A percentile compares a stretch with the other conserved stretches of the same genome.
These are phyloP conservation scores for Ocimum tenuiflorum DNA, from an alignment of 257 asterid genomes.

Conservation along the genomic window DNA sequence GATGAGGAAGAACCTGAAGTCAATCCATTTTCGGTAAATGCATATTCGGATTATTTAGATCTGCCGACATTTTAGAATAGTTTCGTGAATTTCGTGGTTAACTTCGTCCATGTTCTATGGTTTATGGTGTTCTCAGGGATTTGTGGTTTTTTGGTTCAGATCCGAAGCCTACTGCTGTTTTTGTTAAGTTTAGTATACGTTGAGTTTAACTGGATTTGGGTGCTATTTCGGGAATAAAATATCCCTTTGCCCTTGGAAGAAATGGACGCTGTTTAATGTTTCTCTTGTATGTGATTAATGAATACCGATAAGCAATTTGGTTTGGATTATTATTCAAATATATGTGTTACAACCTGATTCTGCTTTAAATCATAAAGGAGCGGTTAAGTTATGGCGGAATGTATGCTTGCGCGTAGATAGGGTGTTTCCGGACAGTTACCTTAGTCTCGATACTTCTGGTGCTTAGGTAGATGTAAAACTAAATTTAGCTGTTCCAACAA, in stretches of 20 bases:
- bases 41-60: conserved; percentile 25
- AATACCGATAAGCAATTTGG: neutral
- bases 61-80: conserved; percentile 28
- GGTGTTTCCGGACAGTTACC: neutral
- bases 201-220: conserved; percentile 9
- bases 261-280: neutral
- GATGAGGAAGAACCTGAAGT: conserved; percentile 85
- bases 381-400: neutral
- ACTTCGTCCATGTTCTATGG: neutral
- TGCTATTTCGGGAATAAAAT: neutral
- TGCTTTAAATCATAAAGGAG: neutral
- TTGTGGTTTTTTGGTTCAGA: conserved; percentile 23
- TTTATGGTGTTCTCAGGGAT: neutral
- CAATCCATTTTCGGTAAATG: conserved; percentile 96
- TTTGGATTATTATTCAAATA: neutral
- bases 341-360: neutral
- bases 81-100: conserved; percentile 1
- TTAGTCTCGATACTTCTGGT: too few relatives aligned
- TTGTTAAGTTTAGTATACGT: conserved; percentile 3
- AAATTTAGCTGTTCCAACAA: neutral
- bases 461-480: too few relatives aligned
- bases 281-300: neutral
- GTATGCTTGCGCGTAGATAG: neutral
- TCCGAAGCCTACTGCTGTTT: conserved; percentile 23
- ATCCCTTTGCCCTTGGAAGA: neutral